Percentiles rank a stretch among this genome's conserved stretches.
Conservation (phyloP, 148 eudicot species). For the Heliamphora exappendiculata region DNA sequence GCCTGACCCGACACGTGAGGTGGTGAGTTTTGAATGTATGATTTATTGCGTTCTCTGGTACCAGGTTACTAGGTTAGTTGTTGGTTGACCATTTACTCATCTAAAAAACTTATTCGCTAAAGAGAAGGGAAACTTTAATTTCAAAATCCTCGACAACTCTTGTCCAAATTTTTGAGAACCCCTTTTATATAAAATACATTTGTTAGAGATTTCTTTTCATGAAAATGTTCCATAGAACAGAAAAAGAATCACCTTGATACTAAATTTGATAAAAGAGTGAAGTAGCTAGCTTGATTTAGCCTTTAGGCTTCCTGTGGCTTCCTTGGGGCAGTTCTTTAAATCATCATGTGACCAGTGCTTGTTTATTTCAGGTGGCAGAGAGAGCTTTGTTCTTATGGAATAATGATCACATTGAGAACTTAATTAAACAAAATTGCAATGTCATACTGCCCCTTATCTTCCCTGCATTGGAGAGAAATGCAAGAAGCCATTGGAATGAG, state of each 20-base stretch:
- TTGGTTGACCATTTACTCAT: too few species aligned
- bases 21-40: too few species aligned
- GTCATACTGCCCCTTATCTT: constrained; percentile 64
- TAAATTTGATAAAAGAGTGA: neutral
- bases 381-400: constrained; percentile 75
- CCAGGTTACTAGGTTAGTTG: too few species aligned
- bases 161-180: neutral
- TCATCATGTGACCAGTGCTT: neutral
- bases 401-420: constrained; percentile 68
- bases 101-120: too few species aligned
- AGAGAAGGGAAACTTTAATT: too few species aligned
- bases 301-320: neutral
- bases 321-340: neutral
- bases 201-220: too few species aligned
- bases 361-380: constrained; percentile 58
- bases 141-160: too few species aligned
- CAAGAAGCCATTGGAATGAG: constrained; percentile 66
- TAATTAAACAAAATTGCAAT: constrained; percentile 58
- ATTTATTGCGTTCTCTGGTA: too few species aligned
- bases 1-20: too few species aligned
- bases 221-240: too few species aligned
- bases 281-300: neutral
- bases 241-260: neutral
- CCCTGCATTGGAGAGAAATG: constrained; percentile 67
- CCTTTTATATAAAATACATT: neutral